A percentile compares a stretch with the other conserved stretches of the same genome.
Evolutionary conservation across 2,329 filamentous ascomycete species (phyloP).

Genomic region (Phyllosticta capitalensis): DNA sequence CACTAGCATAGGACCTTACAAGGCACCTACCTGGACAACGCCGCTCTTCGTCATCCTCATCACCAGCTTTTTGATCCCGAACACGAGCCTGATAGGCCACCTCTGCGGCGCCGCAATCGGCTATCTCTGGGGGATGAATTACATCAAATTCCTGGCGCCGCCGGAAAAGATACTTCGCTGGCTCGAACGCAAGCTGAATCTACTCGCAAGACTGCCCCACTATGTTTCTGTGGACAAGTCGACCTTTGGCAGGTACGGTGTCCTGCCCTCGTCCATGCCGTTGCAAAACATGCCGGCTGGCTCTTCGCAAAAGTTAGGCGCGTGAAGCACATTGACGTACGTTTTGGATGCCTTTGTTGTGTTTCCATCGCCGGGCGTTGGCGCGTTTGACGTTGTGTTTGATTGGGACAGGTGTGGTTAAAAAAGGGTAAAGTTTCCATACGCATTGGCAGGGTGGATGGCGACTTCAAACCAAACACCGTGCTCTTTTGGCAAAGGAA

Average conservation of each 20-base stretch:
- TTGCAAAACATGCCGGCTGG: not conserved
- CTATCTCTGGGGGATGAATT: conserved; percentile 78
- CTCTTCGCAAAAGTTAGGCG: conserved; percentile 1
- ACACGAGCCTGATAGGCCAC: conserved; percentile 78
- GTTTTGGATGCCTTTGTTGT: not conserved
- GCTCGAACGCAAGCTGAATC: conserved; percentile 79
- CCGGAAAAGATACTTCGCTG: conserved; percentile 81
- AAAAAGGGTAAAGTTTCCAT: not conserved
- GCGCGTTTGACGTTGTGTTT: not conserved
- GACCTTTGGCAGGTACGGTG: conserved; percentile 85
- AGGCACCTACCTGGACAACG: conserved; percentile 87
- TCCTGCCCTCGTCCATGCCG: conserved; percentile 49
- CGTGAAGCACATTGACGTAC: not conserved
- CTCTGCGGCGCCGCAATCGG: conserved; percentile 74
- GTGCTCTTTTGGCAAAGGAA: not conserved
- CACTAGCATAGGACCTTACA: conserved; percentile 45
- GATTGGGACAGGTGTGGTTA: not conserved
- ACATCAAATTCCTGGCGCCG: conserved; percentile 80
- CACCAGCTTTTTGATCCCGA: conserved; percentile 66
- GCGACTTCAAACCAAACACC: not conserved
- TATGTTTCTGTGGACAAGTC: conserved; percentile 95
- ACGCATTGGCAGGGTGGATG: not conserved
- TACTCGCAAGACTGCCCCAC: conserved; percentile 74
- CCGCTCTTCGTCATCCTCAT: conserved; percentile 70
- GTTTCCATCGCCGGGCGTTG: not conserved